Base-by-base conservation (phyloP, 2,329 filamentous ascomycete species). In the Lecanicillium sp. region DNA sequence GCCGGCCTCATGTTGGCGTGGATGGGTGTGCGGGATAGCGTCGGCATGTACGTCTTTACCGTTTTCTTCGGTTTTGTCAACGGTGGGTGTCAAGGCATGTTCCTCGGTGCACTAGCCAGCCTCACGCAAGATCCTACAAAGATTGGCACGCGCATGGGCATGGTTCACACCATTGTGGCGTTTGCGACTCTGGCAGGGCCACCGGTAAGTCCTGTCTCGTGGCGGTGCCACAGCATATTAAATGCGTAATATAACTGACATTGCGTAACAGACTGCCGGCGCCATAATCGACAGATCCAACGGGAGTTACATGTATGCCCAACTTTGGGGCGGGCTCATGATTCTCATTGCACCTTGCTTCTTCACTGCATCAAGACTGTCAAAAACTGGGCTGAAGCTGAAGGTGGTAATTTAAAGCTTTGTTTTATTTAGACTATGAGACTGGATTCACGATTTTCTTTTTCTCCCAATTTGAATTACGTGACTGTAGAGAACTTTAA, bases 121-220 rank as follows among this genome's bases (percentile, higher is more conserved):
- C 46, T 72, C 51, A 70, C 65, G 4, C 59, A 56, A 37, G 67
- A 72, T 36, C 67, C 66, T 9, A 54, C 60, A 1, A 70, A 67
- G 56, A 65, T 70, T 60, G 70, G 70, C 9, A 66, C 62, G 2
- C 54, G 69, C 8, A 68, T 70, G 45, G 70, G 70, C 29, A 71
- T 72, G 68, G 63, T 70, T 10, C 68, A 66, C 46, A 69, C 67
- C 0, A 58, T 71, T 33, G 58, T 63, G 3, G 65, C 62, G 2
- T 68, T 72, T 55, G 68, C 68, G 3, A 65, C 64, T 12, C 55
- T 73, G 21, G 67, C 69, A 10, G 70, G 70, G 1, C 66, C 68
- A 9, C 68, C 69, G 10, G 60, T 60, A 26, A 59, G 41, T 29
- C 20, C 26, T 20, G 27, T 15, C 5, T 30, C 15, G 17, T 12